Evolutionary conservation across 371 early-diverging fungal species (phyloP), one percentile per base, ranked within the genome.

Genomic region (Mortierella sp.): DNA sequence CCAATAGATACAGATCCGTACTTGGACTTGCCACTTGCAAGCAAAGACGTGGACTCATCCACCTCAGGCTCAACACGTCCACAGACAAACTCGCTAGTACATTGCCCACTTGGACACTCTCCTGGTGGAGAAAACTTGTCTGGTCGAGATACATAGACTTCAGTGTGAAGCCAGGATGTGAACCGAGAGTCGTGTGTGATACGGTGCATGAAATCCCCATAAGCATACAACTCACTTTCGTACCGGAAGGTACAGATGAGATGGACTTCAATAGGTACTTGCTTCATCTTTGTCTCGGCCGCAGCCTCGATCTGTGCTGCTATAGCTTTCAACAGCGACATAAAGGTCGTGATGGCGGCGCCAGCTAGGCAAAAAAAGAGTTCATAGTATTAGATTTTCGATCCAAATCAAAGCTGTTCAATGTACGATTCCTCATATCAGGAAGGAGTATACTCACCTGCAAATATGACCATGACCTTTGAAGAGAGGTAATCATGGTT

Each of bases 221-320:
- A 80, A 4, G 80, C 71, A 21, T 80, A 75, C 15, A 80, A 63
- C 62, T 80, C 80, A 59, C 75, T 74, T 45, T 75, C 75, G 38
- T 74, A 74, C 3, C 80, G 67, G 75, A 80, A 80, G 10, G 80
- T 80, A 45, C 75, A 63, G 52, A 80, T 68, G 58, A 80, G 21
- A 21, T 80, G 60, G 38, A 80, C 75, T 41, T 71, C 57, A 13
- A 74, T 74, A 1, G 55, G 67, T 3, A 13, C 28, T 0, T 65
- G 61, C 15, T 53, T 58, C 22, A n/a, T 58, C 22, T 45, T 13
- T 3, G 45, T 45, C 32, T 24, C 21, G 3, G 24, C 15, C 10
- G 58, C 24, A 45, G 67, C 40, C 19, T 79, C 79, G 32, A 79
- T 74, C 24, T 80, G 80, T 0, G 80, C 80, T 10, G 80, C 80